Conservation (phyloP, 73 alveolate genomes). For the Paramecium tetraurelia region DNA sequence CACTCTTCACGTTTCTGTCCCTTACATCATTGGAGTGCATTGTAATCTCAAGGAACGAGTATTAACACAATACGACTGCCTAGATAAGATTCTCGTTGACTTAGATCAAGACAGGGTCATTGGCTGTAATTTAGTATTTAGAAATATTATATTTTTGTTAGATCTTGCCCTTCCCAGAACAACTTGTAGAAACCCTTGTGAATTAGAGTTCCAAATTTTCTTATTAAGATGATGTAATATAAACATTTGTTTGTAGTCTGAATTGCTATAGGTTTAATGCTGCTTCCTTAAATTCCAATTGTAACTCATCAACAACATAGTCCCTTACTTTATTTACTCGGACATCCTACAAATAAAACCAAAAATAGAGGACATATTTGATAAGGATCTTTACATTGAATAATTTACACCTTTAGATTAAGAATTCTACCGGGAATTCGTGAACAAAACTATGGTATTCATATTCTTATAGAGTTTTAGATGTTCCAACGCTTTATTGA, state of each 20-base stretch:
- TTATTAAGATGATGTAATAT: background rate
- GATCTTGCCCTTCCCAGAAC: background rate
- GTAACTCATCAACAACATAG: background rate
- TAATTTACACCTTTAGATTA: background rate
- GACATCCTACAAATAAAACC: background rate
- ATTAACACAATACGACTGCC: slow-evolving; percentile 1
- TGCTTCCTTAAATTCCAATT: background rate
- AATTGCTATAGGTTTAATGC: background rate
- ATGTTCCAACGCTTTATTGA: background rate
- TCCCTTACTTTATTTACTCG: background rate
- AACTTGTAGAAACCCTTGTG: background rate
- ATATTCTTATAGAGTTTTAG: background rate
- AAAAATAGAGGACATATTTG: background rate
- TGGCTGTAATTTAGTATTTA: background rate
- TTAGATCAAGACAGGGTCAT: slow-evolving; percentile 49
- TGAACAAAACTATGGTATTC: background rate
- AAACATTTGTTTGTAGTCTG: background rate
- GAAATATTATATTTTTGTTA: background rate
- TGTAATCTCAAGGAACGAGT: slow-evolving; percentile 28
- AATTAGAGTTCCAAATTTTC: background rate
- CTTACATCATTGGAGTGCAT: slow-evolving; percentile 42
- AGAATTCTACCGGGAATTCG: background rate
- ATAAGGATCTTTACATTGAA: background rate
- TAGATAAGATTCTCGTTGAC: slow-evolving; percentile 52
- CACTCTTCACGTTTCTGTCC: slow-evolving; percentile 45